Evolutionary conservation across 345 rosid species (phyloP).

Genomic region (Cardamine occulta): DNA sequence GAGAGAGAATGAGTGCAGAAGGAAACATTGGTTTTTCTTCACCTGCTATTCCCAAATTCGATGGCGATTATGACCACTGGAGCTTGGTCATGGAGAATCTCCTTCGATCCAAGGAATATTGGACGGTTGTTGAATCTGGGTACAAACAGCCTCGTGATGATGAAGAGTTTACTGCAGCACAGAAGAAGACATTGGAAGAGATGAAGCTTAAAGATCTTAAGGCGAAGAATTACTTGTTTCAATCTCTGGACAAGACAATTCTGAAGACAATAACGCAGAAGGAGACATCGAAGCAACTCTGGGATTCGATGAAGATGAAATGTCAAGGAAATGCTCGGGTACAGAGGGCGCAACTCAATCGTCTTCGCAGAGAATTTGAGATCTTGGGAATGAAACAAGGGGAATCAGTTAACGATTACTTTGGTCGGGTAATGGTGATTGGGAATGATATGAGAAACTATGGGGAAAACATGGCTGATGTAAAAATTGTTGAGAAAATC

Average conservation of each 20-base stretch:
- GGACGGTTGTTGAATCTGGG: not conserved
- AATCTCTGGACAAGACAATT: not conserved
- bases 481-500: too few relatives aligned
- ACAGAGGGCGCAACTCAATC: not conserved
- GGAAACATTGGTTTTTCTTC: not conserved
- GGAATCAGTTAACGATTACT: too few relatives aligned
- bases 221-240: not conserved
- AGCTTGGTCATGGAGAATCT: conserved; percentile 30
- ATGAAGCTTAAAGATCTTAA: not conserved
- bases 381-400: too few relatives aligned
- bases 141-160: not conserved
- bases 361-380: too few relatives aligned
- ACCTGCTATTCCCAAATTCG: not conserved
- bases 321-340: not conserved
- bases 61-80: conserved; percentile 31
- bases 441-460: too few relatives aligned
- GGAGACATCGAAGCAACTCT: not conserved
- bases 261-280: not conserved
- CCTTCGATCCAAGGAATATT: conserved; percentile 24
- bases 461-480: too few relatives aligned
- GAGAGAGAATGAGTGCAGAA: not conserved
- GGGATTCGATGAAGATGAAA: not conserved
- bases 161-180: not conserved
- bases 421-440: too few relatives aligned
- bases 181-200: not conserved